Percentiles rank a stretch among this genome's conserved stretches.
phyloP scores from a whole-genome alignment of 192 early-diverging fungal species.

The Coemansia sp. region DNA sequence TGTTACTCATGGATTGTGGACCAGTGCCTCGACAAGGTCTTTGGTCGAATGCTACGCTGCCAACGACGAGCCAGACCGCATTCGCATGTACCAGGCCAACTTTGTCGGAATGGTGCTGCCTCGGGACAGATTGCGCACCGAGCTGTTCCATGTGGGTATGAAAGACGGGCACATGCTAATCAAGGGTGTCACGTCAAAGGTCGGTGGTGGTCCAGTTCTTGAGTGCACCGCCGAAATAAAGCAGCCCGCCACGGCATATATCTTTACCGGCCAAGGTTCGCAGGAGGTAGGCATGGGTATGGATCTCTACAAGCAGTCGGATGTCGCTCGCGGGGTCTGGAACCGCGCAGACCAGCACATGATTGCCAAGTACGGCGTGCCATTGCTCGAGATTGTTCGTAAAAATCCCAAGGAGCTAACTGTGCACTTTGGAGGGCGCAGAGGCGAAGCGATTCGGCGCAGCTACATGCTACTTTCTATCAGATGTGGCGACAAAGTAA shows the following conservation, averaged over 20 bases:
- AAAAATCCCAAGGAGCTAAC: constrained; percentile 66
- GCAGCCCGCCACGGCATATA: constrained; percentile 85
- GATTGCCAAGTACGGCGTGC: constrained; percentile 77
- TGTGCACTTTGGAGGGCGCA: constrained; percentile 75
- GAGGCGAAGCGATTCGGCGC: constrained; percentile 74
- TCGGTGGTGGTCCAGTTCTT: constrained; percentile 58
- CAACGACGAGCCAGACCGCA: constrained; percentile 79
- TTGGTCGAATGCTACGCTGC: constrained; percentile 88
- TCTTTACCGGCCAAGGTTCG: constrained; percentile 97
- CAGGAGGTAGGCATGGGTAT: constrained; percentile 96
- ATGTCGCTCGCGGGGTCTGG: constrained; percentile 83
- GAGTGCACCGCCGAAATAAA: constrained; percentile 85
- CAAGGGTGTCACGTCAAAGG: constrained; percentile 79
- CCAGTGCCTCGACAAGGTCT: constrained; percentile 84
- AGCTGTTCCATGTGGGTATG: constrained; percentile 91
- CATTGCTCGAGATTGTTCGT: constrained; percentile 87
- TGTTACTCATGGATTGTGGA: constrained; percentile 97
- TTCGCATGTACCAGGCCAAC: constrained; percentile 72
- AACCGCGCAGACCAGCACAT: constrained; percentile 87
- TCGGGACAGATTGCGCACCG: constrained; percentile 74
- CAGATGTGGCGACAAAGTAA: background rate
- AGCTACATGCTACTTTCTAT: constrained; percentile 75
- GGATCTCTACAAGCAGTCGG: constrained; percentile 80
- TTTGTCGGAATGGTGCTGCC: constrained; percentile 92
- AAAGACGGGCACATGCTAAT: constrained; percentile 90